Percentiles rank a stretch among this genome's conserved stretches.
phyloP scores from a whole-genome alignment of 2,329 filamentous ascomycete genomes.

The Hypoxylon sp. region DNA sequence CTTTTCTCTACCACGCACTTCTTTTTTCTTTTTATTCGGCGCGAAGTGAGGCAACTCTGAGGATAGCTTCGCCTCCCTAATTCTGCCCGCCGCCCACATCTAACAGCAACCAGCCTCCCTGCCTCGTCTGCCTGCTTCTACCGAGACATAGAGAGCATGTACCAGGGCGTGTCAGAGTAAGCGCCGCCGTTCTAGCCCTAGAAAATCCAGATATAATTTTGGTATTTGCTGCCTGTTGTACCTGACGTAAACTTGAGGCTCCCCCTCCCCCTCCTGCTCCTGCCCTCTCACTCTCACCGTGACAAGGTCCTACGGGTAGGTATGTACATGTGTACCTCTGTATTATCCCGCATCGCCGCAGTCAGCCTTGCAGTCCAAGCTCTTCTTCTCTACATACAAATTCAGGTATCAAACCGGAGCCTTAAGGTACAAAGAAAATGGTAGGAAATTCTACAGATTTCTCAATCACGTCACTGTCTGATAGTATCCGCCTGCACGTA shows the following conservation, averaged over 20 bases:
- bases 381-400: background rate
- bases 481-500: background rate
- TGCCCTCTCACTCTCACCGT: too few species aligned
- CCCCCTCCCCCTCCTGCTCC: background rate
- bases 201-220: conserved; percentile 17
- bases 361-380: conserved; percentile 2
- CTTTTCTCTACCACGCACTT: conserved; percentile 16
- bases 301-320: too few species aligned
- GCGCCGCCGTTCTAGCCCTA: conserved; percentile 11
- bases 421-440: background rate
- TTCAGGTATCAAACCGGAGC: background rate
- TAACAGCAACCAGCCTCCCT: too few species aligned
- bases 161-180: background rate
- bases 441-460: background rate
- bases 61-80: conserved; percentile 2
- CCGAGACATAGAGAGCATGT: too few species aligned
- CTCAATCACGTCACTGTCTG: background rate
- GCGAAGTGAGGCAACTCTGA: conserved; percentile 28
- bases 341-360: background rate
- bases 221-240: too few species aligned
- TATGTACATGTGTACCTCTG: background rate
- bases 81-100: too few species aligned
- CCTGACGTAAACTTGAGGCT: background rate
- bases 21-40: conserved; percentile 13
- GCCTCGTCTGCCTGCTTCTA: background rate